A percentile compares a stretch with the other conserved stretches of the same genome.
phyloP scores from a whole-genome alignment of 192 early-diverging fungal species.

The Hyaloraphidium curvatum region DNA sequence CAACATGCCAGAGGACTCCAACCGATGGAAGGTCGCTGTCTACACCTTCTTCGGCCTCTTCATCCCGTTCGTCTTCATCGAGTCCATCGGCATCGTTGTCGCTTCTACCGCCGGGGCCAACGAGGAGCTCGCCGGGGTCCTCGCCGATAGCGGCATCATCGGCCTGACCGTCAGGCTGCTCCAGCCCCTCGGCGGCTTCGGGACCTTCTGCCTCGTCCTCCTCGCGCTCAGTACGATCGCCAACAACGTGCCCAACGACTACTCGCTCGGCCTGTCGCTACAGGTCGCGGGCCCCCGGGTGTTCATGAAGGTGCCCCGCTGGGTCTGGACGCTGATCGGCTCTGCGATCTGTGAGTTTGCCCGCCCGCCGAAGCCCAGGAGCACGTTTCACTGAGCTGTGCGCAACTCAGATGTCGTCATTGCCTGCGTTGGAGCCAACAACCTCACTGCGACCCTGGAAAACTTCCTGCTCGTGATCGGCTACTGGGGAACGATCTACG shows the following conservation, averaged over 20 bases:
- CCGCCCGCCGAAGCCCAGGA: no score
- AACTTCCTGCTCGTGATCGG: slow-evolving; percentile 16
- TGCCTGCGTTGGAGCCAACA: slow-evolving; percentile 8
- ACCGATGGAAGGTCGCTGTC: background rate
- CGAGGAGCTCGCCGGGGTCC: background rate
- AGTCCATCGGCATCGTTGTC: background rate
- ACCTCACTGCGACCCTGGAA: slow-evolving; percentile 11
- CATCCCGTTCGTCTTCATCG: background rate
- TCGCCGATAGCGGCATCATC: background rate
- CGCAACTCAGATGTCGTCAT: slow-evolving; percentile 5
- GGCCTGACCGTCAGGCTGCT: background rate
- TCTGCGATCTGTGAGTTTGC: slow-evolving; percentile 8
- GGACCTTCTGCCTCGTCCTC: slow-evolving; percentile 15
- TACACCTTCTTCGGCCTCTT: background rate
- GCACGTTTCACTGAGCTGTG: background rate
- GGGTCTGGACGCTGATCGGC: slow-evolving; percentile 11
- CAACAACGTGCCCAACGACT: slow-evolving; percentile 19
- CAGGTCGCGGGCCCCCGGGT: slow-evolving; percentile 7
- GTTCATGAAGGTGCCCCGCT: slow-evolving; percentile 10
- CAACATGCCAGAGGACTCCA: background rate
- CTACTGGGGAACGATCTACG: slow-evolving; percentile 15
- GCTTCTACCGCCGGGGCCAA: background rate
- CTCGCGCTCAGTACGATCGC: slow-evolving; percentile 14
- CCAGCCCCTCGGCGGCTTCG: slow-evolving; percentile 9
- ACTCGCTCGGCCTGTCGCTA: slow-evolving; percentile 16